Conservation (phyloP, 2,329 filamentous ascomycete species). For the Podosphaera aphanis region DNA sequence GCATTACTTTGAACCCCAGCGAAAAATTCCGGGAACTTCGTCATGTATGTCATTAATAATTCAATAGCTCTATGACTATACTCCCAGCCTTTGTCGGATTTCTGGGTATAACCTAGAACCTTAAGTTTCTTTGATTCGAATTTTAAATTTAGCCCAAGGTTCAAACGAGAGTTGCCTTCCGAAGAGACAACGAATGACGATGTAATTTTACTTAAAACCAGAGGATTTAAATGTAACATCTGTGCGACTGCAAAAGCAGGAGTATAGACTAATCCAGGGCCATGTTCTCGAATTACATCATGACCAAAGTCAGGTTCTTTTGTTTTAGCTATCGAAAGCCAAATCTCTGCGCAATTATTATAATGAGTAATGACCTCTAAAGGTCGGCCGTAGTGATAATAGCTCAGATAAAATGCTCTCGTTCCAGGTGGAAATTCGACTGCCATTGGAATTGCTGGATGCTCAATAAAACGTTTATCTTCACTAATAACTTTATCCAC, state of each 20-base stretch:
- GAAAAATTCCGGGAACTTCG: constrained; percentile 85
- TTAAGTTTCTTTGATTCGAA: constrained; percentile 92
- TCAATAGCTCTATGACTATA: constrained; percentile 69
- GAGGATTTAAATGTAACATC: constrained; percentile 55
- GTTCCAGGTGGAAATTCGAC: constrained; percentile 74
- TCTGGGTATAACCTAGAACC: constrained; percentile 83
- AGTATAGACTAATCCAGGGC: constrained; percentile 49
- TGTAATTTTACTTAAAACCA: constrained; percentile 86
- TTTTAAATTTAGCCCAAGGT: constrained; percentile 85
- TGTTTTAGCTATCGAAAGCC: constrained; percentile 46
- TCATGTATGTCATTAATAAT: constrained; percentile 73
- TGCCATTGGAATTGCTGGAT: constrained; percentile 63
- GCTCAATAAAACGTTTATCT: constrained; percentile 83
- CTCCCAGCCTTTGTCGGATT: constrained; percentile 74
- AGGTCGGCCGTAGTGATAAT: constrained; percentile 77
- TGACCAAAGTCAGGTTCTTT: constrained; percentile 66
- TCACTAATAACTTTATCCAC: constrained; percentile 79
- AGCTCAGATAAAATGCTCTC: constrained; percentile 78
- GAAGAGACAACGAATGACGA: constrained; percentile 75
- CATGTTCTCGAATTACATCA: constrained; percentile 45
- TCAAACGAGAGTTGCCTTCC: constrained; percentile 53
- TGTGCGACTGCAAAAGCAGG: constrained; percentile 79
- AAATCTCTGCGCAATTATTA: constrained; percentile 52
- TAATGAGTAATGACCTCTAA: constrained; percentile 58
- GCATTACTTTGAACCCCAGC: constrained; percentile 69